Base-by-base conservation (phyloP, 164 flowering plant species). In the Dillenia suffruticosa region DNA sequence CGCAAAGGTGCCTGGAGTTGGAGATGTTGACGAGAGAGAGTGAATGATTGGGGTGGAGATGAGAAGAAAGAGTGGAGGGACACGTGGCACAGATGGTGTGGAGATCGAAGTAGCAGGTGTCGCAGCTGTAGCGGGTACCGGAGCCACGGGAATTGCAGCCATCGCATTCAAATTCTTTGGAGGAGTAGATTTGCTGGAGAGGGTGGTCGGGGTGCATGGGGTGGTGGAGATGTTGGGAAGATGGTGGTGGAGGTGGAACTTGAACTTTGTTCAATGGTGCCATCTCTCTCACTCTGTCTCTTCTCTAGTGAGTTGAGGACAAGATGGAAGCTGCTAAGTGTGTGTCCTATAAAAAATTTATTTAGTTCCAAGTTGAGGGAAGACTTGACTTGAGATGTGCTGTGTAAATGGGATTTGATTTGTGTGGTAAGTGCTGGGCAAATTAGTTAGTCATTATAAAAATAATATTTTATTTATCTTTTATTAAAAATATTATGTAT, bases 141-240 rank as follows among this genome's bases (percentile, higher is more conserved):
- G 51, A 49, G 12, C 63, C 63, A 5, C 12, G 26, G 11, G 53
- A 11, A 1, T 59, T 59, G 63, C 63, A 59, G n/a, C 63, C 63
- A 46, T 59, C 63, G 15, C 63, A 59, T 17, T 11, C 19, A 43
- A 13, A 59, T 14, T 59, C 63, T 52, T 15, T 52, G 22, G 17
- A 9, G 8, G 17, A 19, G 12, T 8, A 4, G n/a, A 15, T 6
- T 16, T 52, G 12, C 8, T 15, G n/a, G 24, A 52, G 55, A 9
- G 55, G 22, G 22, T 52, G 55, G 15, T 52, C 15, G 7, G 40
- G 40, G 16, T 52, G 55, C 12, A 26, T 52, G 22, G 22, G 9
- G 22, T 52, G 55, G 10, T 2, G 9, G 22, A 52, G 19, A 32
- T 32, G 40, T 32, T 32, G 40, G 40, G 40, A 32, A 32, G 40